Percentiles rank a stretch among this genome's conserved stretches.
Conservation (phyloP, 208 protist species). For the Trypanosoma mega region DNA sequence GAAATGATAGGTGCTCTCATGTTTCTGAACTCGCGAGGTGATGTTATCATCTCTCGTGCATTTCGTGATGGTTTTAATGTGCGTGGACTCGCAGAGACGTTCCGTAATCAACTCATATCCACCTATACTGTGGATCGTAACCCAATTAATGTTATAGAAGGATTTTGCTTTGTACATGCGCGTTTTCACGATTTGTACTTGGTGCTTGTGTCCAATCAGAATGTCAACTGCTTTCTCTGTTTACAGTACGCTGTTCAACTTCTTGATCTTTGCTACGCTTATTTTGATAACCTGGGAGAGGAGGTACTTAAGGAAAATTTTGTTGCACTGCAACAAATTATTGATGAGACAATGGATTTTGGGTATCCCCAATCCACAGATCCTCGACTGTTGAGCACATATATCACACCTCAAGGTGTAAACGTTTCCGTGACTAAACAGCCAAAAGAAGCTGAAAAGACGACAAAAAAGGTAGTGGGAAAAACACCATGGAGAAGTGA, state of each 20-base stretch:
- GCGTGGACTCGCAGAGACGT: slow-evolving; percentile 80
- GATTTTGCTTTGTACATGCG: slow-evolving; percentile 91
- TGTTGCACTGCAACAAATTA: slow-evolving; percentile 95
- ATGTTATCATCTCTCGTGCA: slow-evolving; percentile 83
- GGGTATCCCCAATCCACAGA: slow-evolving; percentile 96
- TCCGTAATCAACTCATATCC: slow-evolving; percentile 83
- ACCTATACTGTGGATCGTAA: slow-evolving; percentile 64
- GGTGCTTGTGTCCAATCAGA: slow-evolving; percentile 90
- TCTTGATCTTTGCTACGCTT: slow-evolving; percentile 86
- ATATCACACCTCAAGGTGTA: slow-evolving; percentile 83
- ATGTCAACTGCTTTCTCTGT: slow-evolving; percentile 90
- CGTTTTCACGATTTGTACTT: slow-evolving; percentile 91
- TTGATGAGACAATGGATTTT: slow-evolving; percentile 99
- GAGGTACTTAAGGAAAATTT: slow-evolving; percentile 96
- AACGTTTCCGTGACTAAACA: slow-evolving; percentile 49
- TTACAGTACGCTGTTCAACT: slow-evolving; percentile 86
- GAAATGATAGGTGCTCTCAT: slow-evolving; percentile 83
- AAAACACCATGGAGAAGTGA: slow-evolving; percentile 91
- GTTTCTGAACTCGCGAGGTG: slow-evolving; percentile 87
- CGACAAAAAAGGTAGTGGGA: slow-evolving; percentile 90
- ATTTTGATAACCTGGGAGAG: slow-evolving; percentile 94
- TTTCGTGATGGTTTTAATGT: slow-evolving; percentile 79
- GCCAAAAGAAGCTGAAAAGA: slow-evolving; percentile 36
- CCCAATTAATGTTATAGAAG: slow-evolving; percentile 90
- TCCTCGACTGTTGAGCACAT: slow-evolving; percentile 85